Evolutionary conservation across 345 rosid genomes (phyloP).

Genomic region (Rhizophora mangle): DNA sequence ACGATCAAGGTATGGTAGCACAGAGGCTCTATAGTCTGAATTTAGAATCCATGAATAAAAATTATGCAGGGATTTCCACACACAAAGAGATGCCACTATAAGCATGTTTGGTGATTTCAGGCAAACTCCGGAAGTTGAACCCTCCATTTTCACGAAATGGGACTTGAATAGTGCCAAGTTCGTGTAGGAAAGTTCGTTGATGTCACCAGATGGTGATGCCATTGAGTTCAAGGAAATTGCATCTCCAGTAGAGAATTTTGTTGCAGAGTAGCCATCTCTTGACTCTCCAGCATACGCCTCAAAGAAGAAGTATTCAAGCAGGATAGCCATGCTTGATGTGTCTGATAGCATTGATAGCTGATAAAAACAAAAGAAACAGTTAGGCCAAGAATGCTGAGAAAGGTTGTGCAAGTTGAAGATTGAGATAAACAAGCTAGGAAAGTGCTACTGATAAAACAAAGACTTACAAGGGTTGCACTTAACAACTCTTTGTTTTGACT

Average conservation of each 20-base stretch:
- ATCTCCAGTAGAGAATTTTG: slow-evolving; percentile 48
- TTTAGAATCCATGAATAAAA: slow-evolving; percentile 53
- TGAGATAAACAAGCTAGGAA: background rate
- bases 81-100: slow-evolving; percentile 32
- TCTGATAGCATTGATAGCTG: slow-evolving; percentile 41
- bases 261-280: slow-evolving; percentile 35
- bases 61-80: slow-evolving; percentile 44
- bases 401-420: too few relatives aligned
- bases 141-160: slow-evolving; percentile 42
- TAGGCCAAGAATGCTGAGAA: too few relatives aligned
- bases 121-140: slow-evolving; percentile 50
- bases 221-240: slow-evolving; percentile 30
- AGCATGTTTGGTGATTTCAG: slow-evolving; percentile 30
- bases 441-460: background rate
- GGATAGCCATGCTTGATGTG: slow-evolving; percentile 40
- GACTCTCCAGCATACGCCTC: slow-evolving; percentile 57
- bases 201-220: slow-evolving; percentile 16
- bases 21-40: slow-evolving; percentile 28
- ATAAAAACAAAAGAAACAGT: background rate
- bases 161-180: slow-evolving; percentile 47
- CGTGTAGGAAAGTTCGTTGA: slow-evolving; percentile 35
- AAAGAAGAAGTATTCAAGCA: slow-evolving; percentile 40
- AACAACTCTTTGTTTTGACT: slow-evolving; percentile 41
- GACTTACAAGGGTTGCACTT: slow-evolving; percentile 40
- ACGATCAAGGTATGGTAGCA: slow-evolving; percentile 32